A percentile compares a stretch with the other conserved stretches of the same genome.
phyloP scores from a whole-genome alignment of 352 stramenopile species.

The Saprolegnia parasitica region DNA sequence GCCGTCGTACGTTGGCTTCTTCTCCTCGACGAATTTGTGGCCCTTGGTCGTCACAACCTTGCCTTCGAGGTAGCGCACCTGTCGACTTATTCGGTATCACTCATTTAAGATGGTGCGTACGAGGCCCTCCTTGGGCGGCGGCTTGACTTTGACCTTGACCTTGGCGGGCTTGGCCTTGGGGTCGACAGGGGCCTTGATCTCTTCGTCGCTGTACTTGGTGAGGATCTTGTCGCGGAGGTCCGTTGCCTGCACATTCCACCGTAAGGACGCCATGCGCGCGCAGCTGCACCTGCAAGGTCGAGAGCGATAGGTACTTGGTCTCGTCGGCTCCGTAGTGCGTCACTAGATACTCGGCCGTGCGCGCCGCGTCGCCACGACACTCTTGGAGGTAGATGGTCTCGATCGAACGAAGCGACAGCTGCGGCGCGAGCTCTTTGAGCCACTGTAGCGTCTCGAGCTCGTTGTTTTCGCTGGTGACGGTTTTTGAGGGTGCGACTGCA shows the following conservation, averaged over 20 bases:
- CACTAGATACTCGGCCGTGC: conserved; percentile 16
- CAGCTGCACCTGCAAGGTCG: background rate
- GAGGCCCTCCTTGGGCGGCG: background rate
- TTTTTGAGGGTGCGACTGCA: too few relatives aligned
- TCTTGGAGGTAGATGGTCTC: conserved; percentile 8
- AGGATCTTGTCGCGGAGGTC: conserved; percentile 12
- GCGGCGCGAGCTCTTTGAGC: conserved; percentile 13
- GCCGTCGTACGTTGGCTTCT: conserved; percentile 16
- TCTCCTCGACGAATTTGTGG: conserved; percentile 17
- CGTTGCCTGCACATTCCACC: background rate
- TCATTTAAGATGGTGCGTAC: background rate
- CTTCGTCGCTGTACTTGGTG: conserved; percentile 15
- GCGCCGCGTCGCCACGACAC: conserved; percentile 1
- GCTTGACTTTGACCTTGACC: background rate
- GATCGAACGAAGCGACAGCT: conserved; percentile 11
- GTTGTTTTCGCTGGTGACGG: background rate
- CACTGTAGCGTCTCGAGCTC: conserved; percentile 2
- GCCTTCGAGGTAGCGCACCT: conserved; percentile 13
- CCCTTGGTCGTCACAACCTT: conserved; percentile 23
- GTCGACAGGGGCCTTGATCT: background rate
- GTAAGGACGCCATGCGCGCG: background rate
- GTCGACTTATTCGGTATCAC: background rate
- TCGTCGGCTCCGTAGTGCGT: conserved; percentile 8
- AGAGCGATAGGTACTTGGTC: conserved; percentile 4
- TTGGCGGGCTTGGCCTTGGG: conserved; percentile 5